These are phyloP conservation scores for Orychophragmus violaceus DNA, from an alignment of 345 rosid genomes.

Conservation along the genomic window DNA sequence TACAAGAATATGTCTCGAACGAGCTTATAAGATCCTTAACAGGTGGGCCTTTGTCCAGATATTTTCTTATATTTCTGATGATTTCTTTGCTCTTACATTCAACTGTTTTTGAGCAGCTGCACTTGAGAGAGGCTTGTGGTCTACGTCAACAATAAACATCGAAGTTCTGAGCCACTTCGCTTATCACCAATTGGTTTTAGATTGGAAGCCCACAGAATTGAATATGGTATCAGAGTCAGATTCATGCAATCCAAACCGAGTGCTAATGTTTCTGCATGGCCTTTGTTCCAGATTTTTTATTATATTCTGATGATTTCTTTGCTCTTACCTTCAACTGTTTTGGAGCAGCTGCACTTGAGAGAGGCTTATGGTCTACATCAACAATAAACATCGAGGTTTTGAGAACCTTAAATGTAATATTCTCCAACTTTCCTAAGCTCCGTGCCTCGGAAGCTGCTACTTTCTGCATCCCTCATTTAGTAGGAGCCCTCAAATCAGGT, in stretches of 20 bases:
- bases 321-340: conserved; percentile 2
- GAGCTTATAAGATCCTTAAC: conserved; percentile 85
- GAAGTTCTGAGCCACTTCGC: too few relatives aligned
- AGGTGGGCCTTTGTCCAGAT: conserved; percentile 32
- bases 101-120: conserved; percentile 59
- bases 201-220: too few relatives aligned
- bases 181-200: too few relatives aligned
- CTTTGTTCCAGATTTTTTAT: neutral
- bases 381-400: conserved; percentile 68
- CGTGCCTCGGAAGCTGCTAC: conserved; percentile 89
- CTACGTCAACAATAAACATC: conserved; percentile 61
- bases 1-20: conserved; percentile 83
- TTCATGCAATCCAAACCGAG: too few relatives aligned
- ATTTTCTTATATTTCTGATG: neutral
- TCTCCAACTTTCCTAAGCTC: conserved; percentile 78
- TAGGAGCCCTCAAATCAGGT: conserved; percentile 71
- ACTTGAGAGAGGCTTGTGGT: conserved; percentile 80
- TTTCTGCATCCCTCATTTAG: conserved; percentile 73
- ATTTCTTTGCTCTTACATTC: neutral
- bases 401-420: conserved; percentile 69
- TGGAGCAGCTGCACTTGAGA: conserved; percentile 81
- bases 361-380: conserved; percentile 71
- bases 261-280: too few relatives aligned
- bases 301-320: neutral
- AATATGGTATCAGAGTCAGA: too few relatives aligned